Percentiles rank a stretch among this genome's conserved stretches.
Conservation (phyloP, 2,329 filamentous ascomycete genomes). For the Neonectria ditissima region DNA sequence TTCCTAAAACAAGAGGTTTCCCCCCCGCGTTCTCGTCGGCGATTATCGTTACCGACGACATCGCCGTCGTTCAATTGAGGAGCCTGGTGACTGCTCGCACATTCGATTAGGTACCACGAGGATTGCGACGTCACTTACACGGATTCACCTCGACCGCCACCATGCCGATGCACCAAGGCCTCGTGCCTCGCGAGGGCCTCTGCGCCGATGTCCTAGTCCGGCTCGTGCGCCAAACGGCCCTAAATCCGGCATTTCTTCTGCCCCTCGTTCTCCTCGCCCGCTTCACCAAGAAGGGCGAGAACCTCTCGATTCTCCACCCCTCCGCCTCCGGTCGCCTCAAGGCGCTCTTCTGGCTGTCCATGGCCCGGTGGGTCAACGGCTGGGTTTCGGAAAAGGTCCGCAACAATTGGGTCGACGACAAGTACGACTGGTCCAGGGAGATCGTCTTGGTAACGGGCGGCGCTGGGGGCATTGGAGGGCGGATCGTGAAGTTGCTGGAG, state of each 20-base stretch:
- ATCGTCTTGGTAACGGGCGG: slow-evolving; percentile 81
- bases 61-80: background rate
- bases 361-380: slow-evolving; percentile 44
- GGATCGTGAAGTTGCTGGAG: slow-evolving; percentile 74
- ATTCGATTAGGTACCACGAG: background rate
- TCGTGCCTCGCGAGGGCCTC: slow-evolving; percentile 69
- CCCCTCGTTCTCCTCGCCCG: slow-evolving; percentile 72
- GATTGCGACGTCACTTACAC: slow-evolving; percentile 2
- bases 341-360: slow-evolving; percentile 47
- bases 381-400: slow-evolving; percentile 50
- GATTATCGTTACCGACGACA: background rate
- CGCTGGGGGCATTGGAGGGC: slow-evolving; percentile 77
- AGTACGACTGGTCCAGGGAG: slow-evolving; percentile 75
- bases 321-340: slow-evolving; percentile 62
- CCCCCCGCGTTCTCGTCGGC: background rate
- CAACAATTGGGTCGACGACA: slow-evolving; percentile 53
- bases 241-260: slow-evolving; percentile 74
- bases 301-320: slow-evolving; percentile 65
- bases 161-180: slow-evolving; percentile 61
- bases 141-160: slow-evolving; percentile 15
- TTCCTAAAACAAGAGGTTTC: slow-evolving; percentile 11
- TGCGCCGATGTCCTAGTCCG: slow-evolving; percentile 69
- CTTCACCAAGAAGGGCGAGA: slow-evolving; percentile 71
- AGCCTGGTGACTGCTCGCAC: background rate
- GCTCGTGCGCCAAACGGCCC: slow-evolving; percentile 68